Evolutionary conservation across 257 asterid species (phyloP), one percentile per base, ranked within the genome.

Genomic region (Solanum chilense): DNA sequence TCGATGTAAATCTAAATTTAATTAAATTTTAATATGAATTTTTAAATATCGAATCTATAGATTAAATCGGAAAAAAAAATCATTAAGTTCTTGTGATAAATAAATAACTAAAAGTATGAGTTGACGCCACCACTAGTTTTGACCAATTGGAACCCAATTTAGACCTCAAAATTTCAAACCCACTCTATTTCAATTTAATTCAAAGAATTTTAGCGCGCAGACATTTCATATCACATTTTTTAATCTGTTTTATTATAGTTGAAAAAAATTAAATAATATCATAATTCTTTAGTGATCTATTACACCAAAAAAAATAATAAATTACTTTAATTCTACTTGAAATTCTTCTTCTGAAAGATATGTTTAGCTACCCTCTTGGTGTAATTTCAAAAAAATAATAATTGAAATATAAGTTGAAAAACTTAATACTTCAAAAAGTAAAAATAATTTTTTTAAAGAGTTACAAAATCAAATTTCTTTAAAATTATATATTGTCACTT

Each of bases 121-220:
- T 88, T 83, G 89, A 89, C 89, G 86, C 77, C 85, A 41, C 73
- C 81, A 58, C 37, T 45, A 33, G 39, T 77, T 84, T 84, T 86
- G 90, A 90, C 89, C 68, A 27, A 71, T 18, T 47, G 86, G 88
- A 85, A 33, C 64, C 83, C 78, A 80, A 80, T 80, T 80, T 80
- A 18, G 85, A 80, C 85, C 14, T 49, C 16, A 15, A 45, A 77
- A 80, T 47, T 80, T 47, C 42, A 80, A 47, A 18, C 66, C 84
- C 49, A 37, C 29, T 27, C 81, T 31, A 70, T 9, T 33, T 15
- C 44, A 73, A 14, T 35, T 33, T 8, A 73, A 37, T 74, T 74
- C 81, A 74, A 74, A 74, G 11, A 74, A 74, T 74, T 74, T 74
- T 45, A 37, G 52, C 81, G 81, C 81, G 81, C 81, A 37, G 49